Percentiles rank a stretch among this genome's conserved stretches.
Evolutionary conservation across 2,329 filamentous ascomycete species (phyloP).

Genomic region (Aspergillus flavus): DNA sequence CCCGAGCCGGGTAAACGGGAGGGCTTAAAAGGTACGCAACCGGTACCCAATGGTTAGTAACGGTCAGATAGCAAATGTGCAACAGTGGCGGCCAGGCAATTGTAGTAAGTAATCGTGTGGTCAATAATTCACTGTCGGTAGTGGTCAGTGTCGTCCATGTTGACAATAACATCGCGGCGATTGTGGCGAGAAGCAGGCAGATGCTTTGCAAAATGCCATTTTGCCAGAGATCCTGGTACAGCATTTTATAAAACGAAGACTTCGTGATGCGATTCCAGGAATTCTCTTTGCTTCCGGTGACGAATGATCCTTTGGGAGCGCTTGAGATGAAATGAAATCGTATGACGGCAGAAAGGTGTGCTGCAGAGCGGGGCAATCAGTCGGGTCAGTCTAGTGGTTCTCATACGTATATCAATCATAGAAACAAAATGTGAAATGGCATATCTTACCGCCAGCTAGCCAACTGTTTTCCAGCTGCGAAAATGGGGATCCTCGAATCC

Average conservation of each 20-base stretch:
- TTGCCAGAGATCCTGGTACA: not conserved
- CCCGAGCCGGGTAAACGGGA: conserved; percentile 16
- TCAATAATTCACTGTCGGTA: not conserved
- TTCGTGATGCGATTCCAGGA: conserved; percentile 2
- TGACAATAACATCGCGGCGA: not conserved
- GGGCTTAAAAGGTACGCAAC: conserved; percentile 23
- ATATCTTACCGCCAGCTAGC: not conserved
- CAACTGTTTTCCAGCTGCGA: not conserved
- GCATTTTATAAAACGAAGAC: not conserved
- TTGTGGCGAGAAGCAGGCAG: not conserved
- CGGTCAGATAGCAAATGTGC: conserved; percentile 21
- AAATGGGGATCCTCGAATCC: not conserved
- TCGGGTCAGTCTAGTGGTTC: not conserved
- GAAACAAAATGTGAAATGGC: too few species aligned
- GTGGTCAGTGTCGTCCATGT: not conserved
- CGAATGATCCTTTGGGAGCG: not conserved
- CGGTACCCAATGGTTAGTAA: conserved; percentile 24
- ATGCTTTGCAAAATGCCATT: not conserved
- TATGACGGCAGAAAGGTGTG: not conserved
- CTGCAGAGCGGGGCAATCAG: not conserved
- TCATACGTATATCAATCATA: not conserved
- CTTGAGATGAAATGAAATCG: conserved; percentile 1
- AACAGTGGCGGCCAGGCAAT: conserved; percentile 28
- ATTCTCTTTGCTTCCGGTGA: conserved; percentile 1
- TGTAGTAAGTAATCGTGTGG: conserved; percentile 15